These are phyloP conservation scores for Voacanga thouarsii DNA, from an alignment of 257 asterid species.

Conservation along the genomic window DNA sequence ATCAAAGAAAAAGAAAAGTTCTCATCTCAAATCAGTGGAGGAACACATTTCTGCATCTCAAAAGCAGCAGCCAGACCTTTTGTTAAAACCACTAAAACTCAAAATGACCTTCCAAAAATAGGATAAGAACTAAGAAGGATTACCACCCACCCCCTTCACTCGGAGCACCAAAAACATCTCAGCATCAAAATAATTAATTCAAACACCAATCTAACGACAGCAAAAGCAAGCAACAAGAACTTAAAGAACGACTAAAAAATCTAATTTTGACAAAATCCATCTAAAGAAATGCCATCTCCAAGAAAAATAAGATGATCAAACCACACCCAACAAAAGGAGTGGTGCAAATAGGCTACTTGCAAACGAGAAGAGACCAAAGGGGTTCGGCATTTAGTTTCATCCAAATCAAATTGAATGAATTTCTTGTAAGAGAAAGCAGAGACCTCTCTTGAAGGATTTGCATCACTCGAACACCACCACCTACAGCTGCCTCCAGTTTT, in stretches of 20 bases:
- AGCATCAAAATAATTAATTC: background rate
- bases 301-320: too few species aligned
- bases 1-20: too few species aligned
- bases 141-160: too few species aligned
- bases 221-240: background rate
- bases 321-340: background rate
- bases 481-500: background rate
- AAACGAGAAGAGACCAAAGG: conserved; percentile 49
- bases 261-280: background rate
- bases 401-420: conserved; percentile 54
- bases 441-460: conserved; percentile 33
- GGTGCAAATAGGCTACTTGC: conserved; percentile 44
- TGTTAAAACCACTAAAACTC: too few species aligned
- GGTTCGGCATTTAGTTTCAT: conserved; percentile 51
- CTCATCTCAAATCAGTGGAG: too few species aligned
- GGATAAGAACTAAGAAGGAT: too few species aligned
- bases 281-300: background rate
- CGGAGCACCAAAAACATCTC: too few species aligned
- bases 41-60: too few species aligned
- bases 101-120: too few species aligned
- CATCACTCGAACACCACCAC: conserved; percentile 10
- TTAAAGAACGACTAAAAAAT: background rate
- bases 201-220: background rate
- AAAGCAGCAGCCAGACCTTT: too few species aligned
- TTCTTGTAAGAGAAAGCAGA: conserved; percentile 59